Conservation (phyloP, 345 rosid genomes). For the Ricinus communis region DNA sequence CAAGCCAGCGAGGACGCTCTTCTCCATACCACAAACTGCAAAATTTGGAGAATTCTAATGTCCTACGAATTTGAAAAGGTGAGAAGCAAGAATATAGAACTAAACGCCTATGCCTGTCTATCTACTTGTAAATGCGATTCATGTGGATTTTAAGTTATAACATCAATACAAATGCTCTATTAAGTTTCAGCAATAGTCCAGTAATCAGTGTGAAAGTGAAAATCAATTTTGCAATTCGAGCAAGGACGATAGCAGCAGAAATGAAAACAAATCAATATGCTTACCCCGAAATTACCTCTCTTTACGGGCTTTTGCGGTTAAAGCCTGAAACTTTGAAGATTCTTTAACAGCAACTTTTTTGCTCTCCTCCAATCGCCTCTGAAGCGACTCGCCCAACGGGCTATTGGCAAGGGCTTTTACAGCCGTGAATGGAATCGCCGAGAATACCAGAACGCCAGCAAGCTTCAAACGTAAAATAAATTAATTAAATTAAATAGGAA, state of each 20-base stretch:
- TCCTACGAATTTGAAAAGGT: neutral
- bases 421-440: constrained; percentile 85
- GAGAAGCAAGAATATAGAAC: neutral
- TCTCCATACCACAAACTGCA: constrained; percentile 89
- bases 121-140: neutral
- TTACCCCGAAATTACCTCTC: constrained; percentile 55
- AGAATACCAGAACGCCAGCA: constrained; percentile 84
- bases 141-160: neutral
- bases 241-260: too few relatives aligned
- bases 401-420: constrained; percentile 95
- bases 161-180: too few relatives aligned
- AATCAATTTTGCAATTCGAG: too few relatives aligned
- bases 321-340: constrained; percentile 56
- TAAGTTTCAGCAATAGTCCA: too few relatives aligned
- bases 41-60: constrained; percentile 12
- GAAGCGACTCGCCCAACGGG: constrained; percentile 72
- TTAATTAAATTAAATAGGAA: neutral
- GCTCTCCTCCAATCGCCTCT: constrained; percentile 57
- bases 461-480: constrained; percentile 43
- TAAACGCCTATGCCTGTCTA: neutral
- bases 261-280: neutral
- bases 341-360: constrained; percentile 63
- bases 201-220: too few relatives aligned
- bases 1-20: constrained; percentile 93
- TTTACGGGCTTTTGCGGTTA: constrained; percentile 61